These are phyloP conservation scores for Fagopyrum tataricum DNA, from an alignment of 148 eudicot genomes.

Conservation along the genomic window DNA sequence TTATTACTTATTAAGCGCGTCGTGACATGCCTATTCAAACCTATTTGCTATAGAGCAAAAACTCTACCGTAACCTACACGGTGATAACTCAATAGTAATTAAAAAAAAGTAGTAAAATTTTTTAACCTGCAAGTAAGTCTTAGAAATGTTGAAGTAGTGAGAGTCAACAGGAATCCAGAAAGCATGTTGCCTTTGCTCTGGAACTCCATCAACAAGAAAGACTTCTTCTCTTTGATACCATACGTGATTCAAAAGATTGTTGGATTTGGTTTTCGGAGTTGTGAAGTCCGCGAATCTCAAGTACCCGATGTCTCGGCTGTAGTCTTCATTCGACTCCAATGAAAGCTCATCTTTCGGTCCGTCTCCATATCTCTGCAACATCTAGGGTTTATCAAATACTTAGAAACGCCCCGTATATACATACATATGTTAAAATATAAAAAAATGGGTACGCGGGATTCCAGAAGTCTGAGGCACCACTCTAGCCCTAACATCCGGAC, in stretches of 20 bases:
- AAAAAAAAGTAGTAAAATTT: no score
- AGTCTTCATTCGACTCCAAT: not conserved
- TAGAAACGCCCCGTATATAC: not conserved
- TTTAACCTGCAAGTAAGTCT: not conserved
- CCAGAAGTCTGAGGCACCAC: no score
- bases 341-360: not conserved
- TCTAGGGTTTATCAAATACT: no score
- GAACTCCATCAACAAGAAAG: conserved; percentile 41
- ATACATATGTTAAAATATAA: no score
- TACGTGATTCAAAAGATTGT: conserved; percentile 30
- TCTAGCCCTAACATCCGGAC: no score
- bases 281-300: not conserved
- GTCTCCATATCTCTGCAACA: conserved; percentile 6
- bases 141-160: conserved; percentile 27
- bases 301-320: conserved; percentile 2
- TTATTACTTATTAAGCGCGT: no score
- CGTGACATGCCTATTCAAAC: no score
- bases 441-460: no score
- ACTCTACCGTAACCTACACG: no score
- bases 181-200: conserved; percentile 46
- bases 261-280: not conserved
- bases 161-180: conserved; percentile 51
- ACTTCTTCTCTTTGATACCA: conserved; percentile 73
- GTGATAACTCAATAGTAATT: no score
- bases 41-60: no score